A percentile compares a stretch with the other conserved stretches of the same genome.
Conservation (phyloP, 768 basidiomycete genomes). For the Lyophyllum atratum region DNA sequence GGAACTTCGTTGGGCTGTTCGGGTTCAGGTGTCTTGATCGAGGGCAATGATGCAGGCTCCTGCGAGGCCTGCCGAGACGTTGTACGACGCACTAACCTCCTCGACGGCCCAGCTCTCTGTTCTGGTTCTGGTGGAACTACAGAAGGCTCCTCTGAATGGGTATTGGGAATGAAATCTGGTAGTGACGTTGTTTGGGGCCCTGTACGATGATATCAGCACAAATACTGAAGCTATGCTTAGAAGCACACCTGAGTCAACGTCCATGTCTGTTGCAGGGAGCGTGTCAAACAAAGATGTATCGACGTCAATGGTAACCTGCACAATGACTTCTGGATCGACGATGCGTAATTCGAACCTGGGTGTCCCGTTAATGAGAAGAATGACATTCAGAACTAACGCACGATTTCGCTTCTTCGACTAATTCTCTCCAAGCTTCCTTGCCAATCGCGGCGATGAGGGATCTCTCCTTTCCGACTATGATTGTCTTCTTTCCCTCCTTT, state of each 20-base stretch:
- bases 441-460: slow-evolving; percentile 55
- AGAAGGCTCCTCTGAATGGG: slow-evolving; percentile 52
- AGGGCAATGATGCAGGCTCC: slow-evolving; percentile 27
- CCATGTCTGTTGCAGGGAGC: slow-evolving; percentile 6
- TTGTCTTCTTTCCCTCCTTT: slow-evolving; percentile 49
- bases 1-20: slow-evolving; percentile 20
- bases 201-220: slow-evolving; percentile 2
- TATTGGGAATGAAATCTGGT: slow-evolving; percentile 54
- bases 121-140: slow-evolving; percentile 29
- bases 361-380: background rate
- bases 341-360: slow-evolving; percentile 44
- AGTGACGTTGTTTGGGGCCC: slow-evolving; percentile 32
- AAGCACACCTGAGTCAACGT: slow-evolving; percentile 17
- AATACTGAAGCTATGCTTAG: background rate
- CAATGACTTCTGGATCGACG: slow-evolving; percentile 44
- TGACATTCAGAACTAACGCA: slow-evolving; percentile 25
- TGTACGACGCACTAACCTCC: slow-evolving; percentile 36
- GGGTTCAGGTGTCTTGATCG: slow-evolving; percentile 10
- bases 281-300: slow-evolving; percentile 32
- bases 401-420: slow-evolving; percentile 54
- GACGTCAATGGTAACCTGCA: slow-evolving; percentile 49
- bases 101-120: slow-evolving; percentile 12
- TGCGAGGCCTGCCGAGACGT: slow-evolving; percentile 43
- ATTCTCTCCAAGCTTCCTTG: slow-evolving; percentile 51
- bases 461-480: slow-evolving; percentile 53